Evolutionary conservation across 169 alveolate genomes (phyloP).

Genomic region (Plasmodium ovale): DNA sequence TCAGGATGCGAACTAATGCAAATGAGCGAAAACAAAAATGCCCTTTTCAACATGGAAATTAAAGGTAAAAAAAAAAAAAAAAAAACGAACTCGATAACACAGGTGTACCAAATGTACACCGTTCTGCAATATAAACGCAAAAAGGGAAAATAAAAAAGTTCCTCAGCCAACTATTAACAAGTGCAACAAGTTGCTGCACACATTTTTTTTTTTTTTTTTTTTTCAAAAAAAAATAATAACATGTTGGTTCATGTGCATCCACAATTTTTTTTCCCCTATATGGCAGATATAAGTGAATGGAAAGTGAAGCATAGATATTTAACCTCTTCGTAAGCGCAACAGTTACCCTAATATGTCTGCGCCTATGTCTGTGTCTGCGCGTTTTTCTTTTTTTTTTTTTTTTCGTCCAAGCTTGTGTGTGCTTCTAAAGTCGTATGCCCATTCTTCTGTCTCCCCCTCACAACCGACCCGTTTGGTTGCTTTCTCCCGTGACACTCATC

Average conservation of each 20-base stretch:
- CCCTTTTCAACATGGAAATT: constrained; percentile 14
- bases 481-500: neutral
- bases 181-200: too few relatives aligned
- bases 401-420: neutral
- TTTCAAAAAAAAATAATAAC: too few relatives aligned
- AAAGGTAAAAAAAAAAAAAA: constrained; percentile 33
- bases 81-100: too few relatives aligned
- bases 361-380: neutral
- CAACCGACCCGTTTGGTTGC: too few relatives aligned
- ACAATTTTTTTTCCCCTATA: constrained; percentile 1
- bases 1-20: neutral
- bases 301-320: constrained; percentile 36
- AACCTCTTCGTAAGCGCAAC: constrained; percentile 39
- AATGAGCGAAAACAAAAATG: neutral
- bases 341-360: neutral
- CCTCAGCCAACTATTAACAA: too few relatives aligned
- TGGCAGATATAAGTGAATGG: constrained; percentile 57
- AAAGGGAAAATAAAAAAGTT: too few relatives aligned
- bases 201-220: too few relatives aligned
- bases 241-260: too few relatives aligned
- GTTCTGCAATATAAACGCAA: too few relatives aligned
- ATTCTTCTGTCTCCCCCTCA: neutral
- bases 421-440: neutral
- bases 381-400: neutral
- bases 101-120: too few relatives aligned